Evolutionary conservation across 2,329 filamentous ascomycete species (phyloP), one percentile per base, ranked within the genome.

Genomic region (Colletotrichum tamarilloi): DNA sequence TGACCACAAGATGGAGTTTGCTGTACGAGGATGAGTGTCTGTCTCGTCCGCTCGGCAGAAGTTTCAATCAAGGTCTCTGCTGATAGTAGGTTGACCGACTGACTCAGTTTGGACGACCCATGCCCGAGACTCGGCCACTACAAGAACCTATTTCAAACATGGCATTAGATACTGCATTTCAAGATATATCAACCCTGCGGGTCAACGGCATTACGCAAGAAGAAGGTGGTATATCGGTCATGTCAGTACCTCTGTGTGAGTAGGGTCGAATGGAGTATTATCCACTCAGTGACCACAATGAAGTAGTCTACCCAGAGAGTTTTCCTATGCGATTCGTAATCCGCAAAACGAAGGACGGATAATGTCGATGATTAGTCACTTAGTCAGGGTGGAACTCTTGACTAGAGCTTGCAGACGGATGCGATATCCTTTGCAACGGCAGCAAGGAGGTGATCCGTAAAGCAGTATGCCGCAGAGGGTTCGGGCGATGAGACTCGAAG

Each of bases 81-180:
- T 32, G 58, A 16, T 42, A 49, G 42, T 49, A 49, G 9, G 57
- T 68, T 32, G 58, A 49, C 52, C 9, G 14, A 24, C 26, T 65
- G 53, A 22, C 22, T 52, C 49, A 65, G 28, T 32, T 5, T 62
- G 30, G 56, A 49, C 55, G 26, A 38, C 59, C 58, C 70, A 70
- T 70, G 56, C 70, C 70, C 57, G 28, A 28, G 52, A 30, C 26
- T n/a, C 14, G n/a, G 52, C 11, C 38, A 22, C 35, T 6, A 26
- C 24, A 28, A 42, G 12, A 56, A 56, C 12, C 30, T 12, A 22
- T 8, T 7, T 35, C 38, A 35, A 12, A 46, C n/a, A 52, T 11
- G 7, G n/a, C 11, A 16, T 53, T 35, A 24, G 56, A 24, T 35
- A 59, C 19, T 49, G 42, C 42, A 49, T 19, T 49, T 19, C 16